Conservation (phyloP, 2,329 filamentous ascomycete genomes). For the Sclerotinia subarctica region DNA sequence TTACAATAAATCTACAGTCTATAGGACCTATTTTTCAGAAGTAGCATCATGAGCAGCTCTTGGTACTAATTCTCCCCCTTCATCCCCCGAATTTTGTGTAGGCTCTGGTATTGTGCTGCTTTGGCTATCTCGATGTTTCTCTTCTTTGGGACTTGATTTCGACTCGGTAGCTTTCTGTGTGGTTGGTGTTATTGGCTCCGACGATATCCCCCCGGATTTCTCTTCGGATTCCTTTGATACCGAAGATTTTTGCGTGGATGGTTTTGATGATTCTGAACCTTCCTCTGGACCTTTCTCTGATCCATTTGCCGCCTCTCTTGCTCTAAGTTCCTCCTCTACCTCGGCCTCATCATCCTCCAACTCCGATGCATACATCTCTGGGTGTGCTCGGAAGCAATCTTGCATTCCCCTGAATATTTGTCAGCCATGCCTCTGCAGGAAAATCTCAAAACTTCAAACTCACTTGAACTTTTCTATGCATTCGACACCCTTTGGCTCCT, state of each 20-base stretch:
- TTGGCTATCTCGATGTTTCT: background rate
- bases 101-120: constrained; percentile 24
- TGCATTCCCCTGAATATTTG: constrained; percentile 75
- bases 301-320: constrained; percentile 27
- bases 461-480: constrained; percentile 98
- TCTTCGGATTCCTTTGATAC: background rate
- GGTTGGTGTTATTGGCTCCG: constrained; percentile 9
- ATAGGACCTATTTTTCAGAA: constrained; percentile 24
- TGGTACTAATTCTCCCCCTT: constrained; percentile 47
- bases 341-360: constrained; percentile 74
- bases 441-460: constrained; percentile 39
- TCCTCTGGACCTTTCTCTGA: constrained; percentile 19
- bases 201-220: background rate
- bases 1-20: constrained; percentile 24
- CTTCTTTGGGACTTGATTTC: background rate
- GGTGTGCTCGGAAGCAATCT: constrained; percentile 89
- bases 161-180: constrained; percentile 13
- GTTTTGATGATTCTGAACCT: constrained; percentile 11
- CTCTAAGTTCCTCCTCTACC: constrained; percentile 36
- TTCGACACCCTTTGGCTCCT: constrained; percentile 96
- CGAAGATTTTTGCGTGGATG: constrained; percentile 14
- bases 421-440: constrained; percentile 25
- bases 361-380: constrained; percentile 89
- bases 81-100: constrained; percentile 30
- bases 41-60: constrained; percentile 48